Evolutionary conservation across 768 basidiomycete species (phyloP).

Genomic region (Pulveroboletus sp.): DNA sequence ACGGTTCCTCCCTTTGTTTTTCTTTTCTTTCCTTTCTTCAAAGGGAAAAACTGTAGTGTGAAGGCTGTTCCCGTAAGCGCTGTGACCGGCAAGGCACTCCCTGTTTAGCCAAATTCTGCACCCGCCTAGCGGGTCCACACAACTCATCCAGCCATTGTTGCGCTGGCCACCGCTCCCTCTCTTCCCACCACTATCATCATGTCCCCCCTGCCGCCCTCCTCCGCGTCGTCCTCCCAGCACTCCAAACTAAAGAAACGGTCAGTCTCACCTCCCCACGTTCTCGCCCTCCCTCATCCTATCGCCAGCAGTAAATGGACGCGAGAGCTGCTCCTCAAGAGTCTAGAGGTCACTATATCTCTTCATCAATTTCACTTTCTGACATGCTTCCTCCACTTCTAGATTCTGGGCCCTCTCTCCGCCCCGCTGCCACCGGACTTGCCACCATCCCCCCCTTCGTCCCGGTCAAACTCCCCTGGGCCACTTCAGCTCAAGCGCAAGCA

Average conservation of each 20-base stretch:
- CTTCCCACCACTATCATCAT: conserved; percentile 38
- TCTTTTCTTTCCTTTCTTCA: conserved; percentile 6
- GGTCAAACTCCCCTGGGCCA: conserved; percentile 38
- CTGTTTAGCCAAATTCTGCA: conserved; percentile 33
- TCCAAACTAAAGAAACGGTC: conserved; percentile 33
- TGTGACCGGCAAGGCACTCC: conserved; percentile 35
- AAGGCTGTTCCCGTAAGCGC: conserved; percentile 27
- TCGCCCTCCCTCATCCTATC: conserved; percentile 25
- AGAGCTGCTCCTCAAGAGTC: conserved; percentile 36
- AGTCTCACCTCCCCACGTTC: conserved; percentile 12
- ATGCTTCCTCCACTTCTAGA: conserved; percentile 25
- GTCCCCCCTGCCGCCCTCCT: conserved; percentile 24
- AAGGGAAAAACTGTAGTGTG: neutral
- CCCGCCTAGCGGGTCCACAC: conserved; percentile 29
- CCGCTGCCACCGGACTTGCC: conserved; percentile 43
- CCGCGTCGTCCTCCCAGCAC: conserved; percentile 18
- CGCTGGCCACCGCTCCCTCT: conserved; percentile 37
- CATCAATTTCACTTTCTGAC: conserved; percentile 15
- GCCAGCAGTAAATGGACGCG: conserved; percentile 29
- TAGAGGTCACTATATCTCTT: conserved; percentile 32
- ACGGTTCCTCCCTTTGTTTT: neutral
- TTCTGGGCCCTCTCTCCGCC: conserved; percentile 36
- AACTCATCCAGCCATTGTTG: conserved; percentile 39
- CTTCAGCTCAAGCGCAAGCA: conserved; percentile 37
- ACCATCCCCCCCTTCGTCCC: conserved; percentile 43